phyloP scores from a whole-genome alignment of 257 asterid species.

The Nicotiana tomentosiformis region DNA sequence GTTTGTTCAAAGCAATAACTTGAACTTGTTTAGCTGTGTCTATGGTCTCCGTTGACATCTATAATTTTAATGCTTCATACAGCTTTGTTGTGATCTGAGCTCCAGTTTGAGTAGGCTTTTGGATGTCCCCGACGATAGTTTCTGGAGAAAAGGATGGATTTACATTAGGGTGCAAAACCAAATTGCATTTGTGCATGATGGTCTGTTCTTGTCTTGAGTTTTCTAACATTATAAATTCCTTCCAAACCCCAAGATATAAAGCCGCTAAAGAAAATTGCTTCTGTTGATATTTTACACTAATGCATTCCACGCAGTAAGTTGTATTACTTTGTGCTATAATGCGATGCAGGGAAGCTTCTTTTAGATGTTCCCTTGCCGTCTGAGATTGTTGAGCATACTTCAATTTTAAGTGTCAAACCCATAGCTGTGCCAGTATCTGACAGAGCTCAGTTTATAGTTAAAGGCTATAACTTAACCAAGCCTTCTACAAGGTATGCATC shows the following conservation, averaged over 20 bases:
- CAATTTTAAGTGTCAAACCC: conserved; percentile 56
- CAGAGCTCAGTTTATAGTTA: conserved; percentile 49
- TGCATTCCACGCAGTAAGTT: too few relatives aligned
- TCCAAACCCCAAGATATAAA: not conserved
- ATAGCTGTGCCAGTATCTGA: conserved; percentile 62
- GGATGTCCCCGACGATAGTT: conserved; percentile 42
- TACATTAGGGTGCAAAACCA: conserved; percentile 64
- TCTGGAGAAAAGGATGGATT: conserved; percentile 84
- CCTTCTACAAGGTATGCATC: conserved; percentile 48
- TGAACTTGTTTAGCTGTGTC: not conserved
- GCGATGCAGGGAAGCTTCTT: conserved; percentile 57
- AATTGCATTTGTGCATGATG: conserved; percentile 51
- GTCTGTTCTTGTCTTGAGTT: conserved; percentile 23
- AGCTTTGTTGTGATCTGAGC: conserved; percentile 61
- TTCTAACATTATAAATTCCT: not conserved
- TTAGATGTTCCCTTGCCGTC: conserved; percentile 46
- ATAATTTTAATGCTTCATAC: conserved; percentile 15
- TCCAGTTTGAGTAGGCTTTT: conserved; percentile 65
- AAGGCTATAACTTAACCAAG: conserved; percentile 49
- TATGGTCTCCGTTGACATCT: not conserved
- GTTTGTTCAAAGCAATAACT: not conserved
- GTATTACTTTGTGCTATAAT: not conserved
- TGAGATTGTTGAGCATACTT: conserved; percentile 25
- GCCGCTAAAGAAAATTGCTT: not conserved
- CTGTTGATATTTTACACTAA: not conserved